Conservation (phyloP, 2,329 filamentous ascomycete species). For the Byssochlamys sp. region DNA sequence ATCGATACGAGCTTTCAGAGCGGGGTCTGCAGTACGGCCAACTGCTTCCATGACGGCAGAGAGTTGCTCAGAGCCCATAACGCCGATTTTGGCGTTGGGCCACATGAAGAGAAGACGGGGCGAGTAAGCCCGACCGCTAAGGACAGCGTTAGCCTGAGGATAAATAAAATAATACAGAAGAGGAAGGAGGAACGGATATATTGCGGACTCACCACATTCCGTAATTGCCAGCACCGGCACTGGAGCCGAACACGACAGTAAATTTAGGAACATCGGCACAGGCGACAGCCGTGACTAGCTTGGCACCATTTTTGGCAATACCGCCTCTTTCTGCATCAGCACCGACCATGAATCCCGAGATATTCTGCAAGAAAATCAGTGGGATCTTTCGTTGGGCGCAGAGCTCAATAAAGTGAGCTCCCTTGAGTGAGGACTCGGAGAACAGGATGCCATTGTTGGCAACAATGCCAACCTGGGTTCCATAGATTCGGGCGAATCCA, state of each 20-base stretch:
- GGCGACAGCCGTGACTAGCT: constrained; percentile 88
- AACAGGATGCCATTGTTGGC: constrained; percentile 96
- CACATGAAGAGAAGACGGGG: constrained; percentile 91
- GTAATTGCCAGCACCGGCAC: constrained; percentile 91
- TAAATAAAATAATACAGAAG: not conserved
- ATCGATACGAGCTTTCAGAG: constrained; percentile 75
- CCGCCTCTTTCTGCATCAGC: constrained; percentile 83
- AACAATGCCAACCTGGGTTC: constrained; percentile 81
- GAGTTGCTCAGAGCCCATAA: constrained; percentile 93
- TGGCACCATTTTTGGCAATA: constrained; percentile 95
- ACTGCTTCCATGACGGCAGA: constrained; percentile 91
- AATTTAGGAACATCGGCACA: constrained; percentile 94
- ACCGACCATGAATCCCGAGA: constrained; percentile 96
- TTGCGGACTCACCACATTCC: constrained; percentile 70
- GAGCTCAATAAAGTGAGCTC: constrained; percentile 92
- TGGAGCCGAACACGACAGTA: constrained; percentile 88
- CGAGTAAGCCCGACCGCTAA: constrained; percentile 75
- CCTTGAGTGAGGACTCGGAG: constrained; percentile 79
- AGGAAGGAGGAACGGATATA: not conserved
- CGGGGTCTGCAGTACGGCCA: constrained; percentile 69
- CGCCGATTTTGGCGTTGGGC: constrained; percentile 90
- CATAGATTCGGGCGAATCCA: constrained; percentile 81
- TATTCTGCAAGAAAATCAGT: constrained; percentile 90
- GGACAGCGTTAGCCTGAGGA: not conserved
- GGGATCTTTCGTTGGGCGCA: constrained; percentile 84